phyloP scores from a whole-genome alignment of 2,329 filamentous ascomycete species.

The Paecilomyces sp. region DNA sequence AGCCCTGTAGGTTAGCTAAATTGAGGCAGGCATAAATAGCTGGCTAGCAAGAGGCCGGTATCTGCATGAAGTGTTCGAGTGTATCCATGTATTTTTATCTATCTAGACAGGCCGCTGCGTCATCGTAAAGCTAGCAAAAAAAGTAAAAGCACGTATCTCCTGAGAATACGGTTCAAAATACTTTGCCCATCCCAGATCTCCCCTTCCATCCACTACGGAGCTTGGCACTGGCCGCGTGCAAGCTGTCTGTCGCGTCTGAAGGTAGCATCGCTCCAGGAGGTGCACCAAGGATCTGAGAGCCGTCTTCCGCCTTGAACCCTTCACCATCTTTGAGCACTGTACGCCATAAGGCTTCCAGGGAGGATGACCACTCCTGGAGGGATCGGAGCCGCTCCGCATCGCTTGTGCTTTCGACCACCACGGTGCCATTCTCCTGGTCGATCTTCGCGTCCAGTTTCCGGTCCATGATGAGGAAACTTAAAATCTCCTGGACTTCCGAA shows the following conservation, averaged over 20 bases:
- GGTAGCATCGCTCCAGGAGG: slow-evolving; percentile 19
- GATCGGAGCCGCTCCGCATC: slow-evolving; percentile 65
- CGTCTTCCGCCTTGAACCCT: slow-evolving; percentile 47
- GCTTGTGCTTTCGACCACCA: slow-evolving; percentile 68
- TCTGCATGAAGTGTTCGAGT: background rate
- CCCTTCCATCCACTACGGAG: slow-evolving; percentile 19
- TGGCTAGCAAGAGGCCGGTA: background rate
- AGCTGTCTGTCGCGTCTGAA: slow-evolving; percentile 15
- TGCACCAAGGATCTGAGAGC: slow-evolving; percentile 18
- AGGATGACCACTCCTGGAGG: slow-evolving; percentile 63
- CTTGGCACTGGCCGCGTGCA: slow-evolving; percentile 16
- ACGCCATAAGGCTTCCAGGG: slow-evolving; percentile 62
- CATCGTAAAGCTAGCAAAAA: background rate
- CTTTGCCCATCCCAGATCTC: slow-evolving; percentile 8
- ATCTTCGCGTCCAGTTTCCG: slow-evolving; percentile 81
- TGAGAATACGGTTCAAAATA: slow-evolving; percentile 3
- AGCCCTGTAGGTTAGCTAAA: background rate
- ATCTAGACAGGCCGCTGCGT: background rate
- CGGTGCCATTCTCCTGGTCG: slow-evolving; percentile 76
- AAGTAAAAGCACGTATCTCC: background rate
- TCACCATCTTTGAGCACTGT: slow-evolving; percentile 73
- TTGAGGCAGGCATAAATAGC: background rate
- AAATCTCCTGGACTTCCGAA: slow-evolving; percentile 84
- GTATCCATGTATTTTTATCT: background rate
- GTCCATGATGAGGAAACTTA: slow-evolving; percentile 90